These are phyloP conservation scores for Pichiaceae sp. DNA, from an alignment of 1,139 yeast species.

Conservation along the genomic window DNA sequence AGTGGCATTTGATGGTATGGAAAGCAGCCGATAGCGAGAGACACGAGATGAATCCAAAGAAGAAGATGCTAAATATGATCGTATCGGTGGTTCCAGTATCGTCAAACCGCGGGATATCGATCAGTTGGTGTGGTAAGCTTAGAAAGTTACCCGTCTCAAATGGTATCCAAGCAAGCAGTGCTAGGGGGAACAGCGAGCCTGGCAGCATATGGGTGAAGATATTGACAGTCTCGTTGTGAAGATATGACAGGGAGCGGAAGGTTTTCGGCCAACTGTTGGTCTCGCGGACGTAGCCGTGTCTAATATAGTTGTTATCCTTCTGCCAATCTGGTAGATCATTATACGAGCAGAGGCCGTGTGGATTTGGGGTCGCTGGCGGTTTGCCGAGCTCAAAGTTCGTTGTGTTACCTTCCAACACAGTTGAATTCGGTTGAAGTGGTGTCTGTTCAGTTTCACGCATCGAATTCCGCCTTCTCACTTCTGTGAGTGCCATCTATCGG, in stretches of 20 bases:
- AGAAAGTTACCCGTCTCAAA: conserved; percentile 12
- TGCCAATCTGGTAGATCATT: conserved; percentile 74
- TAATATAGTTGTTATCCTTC: conserved; percentile 71
- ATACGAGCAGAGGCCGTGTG: conserved; percentile 5
- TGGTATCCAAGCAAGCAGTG: conserved; percentile 9
- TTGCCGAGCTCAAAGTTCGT: too few relatives aligned
- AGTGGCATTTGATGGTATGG: conserved; percentile 74
- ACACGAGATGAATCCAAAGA: conserved; percentile 49
- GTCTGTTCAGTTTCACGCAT: neutral
- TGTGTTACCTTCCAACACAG: too few relatives aligned
- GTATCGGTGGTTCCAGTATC: conserved; percentile 39
- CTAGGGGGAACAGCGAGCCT: conserved; percentile 32
- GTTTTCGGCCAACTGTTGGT: conserved; percentile 48
- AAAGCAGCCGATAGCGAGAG: conserved; percentile 67
- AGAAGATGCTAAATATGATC: conserved; percentile 33
- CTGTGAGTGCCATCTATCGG: too few relatives aligned
- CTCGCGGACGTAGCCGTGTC: conserved; percentile 67
- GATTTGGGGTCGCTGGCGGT: neutral
- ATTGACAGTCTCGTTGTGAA: conserved; percentile 84
- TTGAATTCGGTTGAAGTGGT: neutral
- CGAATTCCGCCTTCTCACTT: neutral
- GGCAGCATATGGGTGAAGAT: conserved; percentile 79
- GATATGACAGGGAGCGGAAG: conserved; percentile 46
- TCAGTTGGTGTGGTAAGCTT: conserved; percentile 16
- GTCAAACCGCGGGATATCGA: conserved; percentile 32